These are phyloP conservation scores for Cystofilobasidium capitatum DNA, from an alignment of 768 basidiomycete genomes.

Conservation along the genomic window DNA sequence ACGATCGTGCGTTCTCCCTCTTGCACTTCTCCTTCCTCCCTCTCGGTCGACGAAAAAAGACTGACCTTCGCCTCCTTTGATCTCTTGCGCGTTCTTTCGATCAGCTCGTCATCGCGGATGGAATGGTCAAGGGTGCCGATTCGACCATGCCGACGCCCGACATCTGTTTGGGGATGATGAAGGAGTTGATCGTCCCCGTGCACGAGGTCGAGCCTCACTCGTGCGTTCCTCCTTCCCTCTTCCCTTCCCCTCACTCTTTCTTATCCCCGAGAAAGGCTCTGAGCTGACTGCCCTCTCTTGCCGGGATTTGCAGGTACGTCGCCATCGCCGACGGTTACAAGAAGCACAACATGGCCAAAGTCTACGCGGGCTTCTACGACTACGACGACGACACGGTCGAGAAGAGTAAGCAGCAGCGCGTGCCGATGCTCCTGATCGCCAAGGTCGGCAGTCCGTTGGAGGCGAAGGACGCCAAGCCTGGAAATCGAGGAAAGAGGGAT, in stretches of 20 bases:
- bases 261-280: no score
- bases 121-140: slow-evolving; percentile 89
- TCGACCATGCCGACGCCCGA: slow-evolving; percentile 85
- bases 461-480: slow-evolving; percentile 75
- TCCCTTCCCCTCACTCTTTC: no score
- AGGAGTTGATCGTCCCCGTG: slow-evolving; percentile 69
- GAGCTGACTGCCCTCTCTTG: no score
- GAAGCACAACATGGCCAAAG: slow-evolving; percentile 97
- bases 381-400: slow-evolving; percentile 88
- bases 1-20: slow-evolving; percentile 46
- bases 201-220: slow-evolving; percentile 84
- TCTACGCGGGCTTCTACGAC: slow-evolving; percentile 92
- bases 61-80: no score
- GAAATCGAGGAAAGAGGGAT: slow-evolving; percentile 97
- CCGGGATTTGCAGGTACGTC: no score
- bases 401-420: slow-evolving; percentile 72
- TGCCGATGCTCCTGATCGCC: slow-evolving; percentile 89
- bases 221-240: no score
- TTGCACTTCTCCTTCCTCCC: no score
- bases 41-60: no score
- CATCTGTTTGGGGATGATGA: slow-evolving; percentile 94
- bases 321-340: slow-evolving; percentile 99
- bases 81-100: no score
- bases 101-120: slow-evolving; percentile 94
- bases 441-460: slow-evolving; percentile 92